Evolutionary conservation across 257 asterid species (phyloP), one percentile per base, ranked within the genome.

Genomic region (Echites panduratus): DNA sequence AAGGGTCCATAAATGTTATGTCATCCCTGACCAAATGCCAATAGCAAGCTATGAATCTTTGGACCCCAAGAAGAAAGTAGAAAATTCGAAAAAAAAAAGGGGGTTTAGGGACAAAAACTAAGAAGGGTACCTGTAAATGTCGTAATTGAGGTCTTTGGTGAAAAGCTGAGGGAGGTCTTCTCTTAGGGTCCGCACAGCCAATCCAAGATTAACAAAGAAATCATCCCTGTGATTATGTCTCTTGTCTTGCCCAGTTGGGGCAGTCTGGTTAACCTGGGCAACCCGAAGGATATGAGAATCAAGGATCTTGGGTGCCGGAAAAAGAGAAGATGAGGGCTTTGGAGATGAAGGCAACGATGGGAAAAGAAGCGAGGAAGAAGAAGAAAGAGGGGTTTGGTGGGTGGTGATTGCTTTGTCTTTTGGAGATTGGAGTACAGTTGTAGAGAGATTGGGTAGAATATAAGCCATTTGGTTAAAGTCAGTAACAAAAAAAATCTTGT

Each of bases 141-240:
- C 85, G 71, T 86, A 93, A 85, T 90, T 85, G 58, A 87, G 97
- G 86, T 93, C 98, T 76, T 82, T 90, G 88, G 83, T 52, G 78
- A 89, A 93, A 81, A 89, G 82, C 38, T 76, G 76, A 26, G 97
- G 98, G 7, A 87, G 74, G 83, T 93, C 98, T 81, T 93, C 96
- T 11, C 98, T 89, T 2, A 93, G 98, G 27, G 96, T 93, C 45
- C 97, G 85, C 7, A 93, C 96, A 74, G 97, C 97, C 43, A 83
- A 77, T 32, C 98, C 98, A 35, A 91, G 82, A 81, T 93, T 93
- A 83, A 93, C 85, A 70, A 86, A 93, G 69, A 87, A 93, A 27
- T 90, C 96, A 54, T 87, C 84, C 62, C 80, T 81, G 26, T 82
- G 78, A 26, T 84, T 79, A 68, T 85, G 78, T 62, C 77, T 65